phyloP scores from a whole-genome alignment of 164 flowering plant genomes.

The Brasenia schreberi region DNA sequence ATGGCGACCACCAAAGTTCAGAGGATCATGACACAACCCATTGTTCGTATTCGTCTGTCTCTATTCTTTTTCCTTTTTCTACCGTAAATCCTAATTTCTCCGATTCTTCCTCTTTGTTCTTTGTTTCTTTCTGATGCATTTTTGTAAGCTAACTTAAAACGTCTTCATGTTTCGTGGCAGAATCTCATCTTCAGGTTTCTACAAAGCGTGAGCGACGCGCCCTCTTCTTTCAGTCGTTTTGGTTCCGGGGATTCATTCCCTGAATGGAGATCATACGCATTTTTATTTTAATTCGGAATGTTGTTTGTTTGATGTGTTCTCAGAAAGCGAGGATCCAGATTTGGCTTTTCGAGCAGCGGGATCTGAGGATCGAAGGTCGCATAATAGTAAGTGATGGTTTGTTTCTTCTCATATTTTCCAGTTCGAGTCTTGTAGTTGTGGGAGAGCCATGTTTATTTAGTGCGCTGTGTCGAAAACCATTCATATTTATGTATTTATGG shows the following conservation, averaged over 20 bases:
- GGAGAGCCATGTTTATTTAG: no score
- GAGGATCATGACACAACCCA: conserved; percentile 96
- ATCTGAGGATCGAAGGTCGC: conserved; percentile 43
- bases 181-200: conserved; percentile 64
- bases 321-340: conserved; percentile 59
- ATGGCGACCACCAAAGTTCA: conserved; percentile 97
- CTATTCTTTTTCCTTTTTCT: background rate
- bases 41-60: conserved; percentile 21
- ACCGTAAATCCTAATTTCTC: background rate
- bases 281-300: background rate
- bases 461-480: no score
- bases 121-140: background rate
- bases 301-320: no score
- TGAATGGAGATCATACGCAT: no score
- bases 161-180: conserved; percentile 9
- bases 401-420: no score
- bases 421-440: no score
- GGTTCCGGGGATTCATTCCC: no score
- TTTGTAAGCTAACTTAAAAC: background rate
- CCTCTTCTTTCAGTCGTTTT: no score
- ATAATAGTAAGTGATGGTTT: conserved; percentile 29
- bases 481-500: no score
- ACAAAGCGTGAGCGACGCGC: conserved; percentile 46
- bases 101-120: background rate
- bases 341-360: conserved; percentile 57